Base-by-base conservation (phyloP, 768 basidiomycete genomes). In the Boletus sensibilis region DNA sequence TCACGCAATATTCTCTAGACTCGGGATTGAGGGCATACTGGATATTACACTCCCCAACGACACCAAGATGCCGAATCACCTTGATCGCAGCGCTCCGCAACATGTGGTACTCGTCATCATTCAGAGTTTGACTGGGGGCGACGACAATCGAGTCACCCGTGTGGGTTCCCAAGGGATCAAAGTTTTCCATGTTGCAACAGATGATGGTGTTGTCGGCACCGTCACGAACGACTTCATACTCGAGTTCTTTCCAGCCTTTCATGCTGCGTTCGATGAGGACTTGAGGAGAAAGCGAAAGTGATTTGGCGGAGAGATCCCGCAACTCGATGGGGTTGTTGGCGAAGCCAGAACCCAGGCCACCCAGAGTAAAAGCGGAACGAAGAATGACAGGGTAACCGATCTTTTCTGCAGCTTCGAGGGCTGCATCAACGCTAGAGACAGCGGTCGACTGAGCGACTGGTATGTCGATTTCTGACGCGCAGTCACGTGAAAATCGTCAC, bases 241-340 rank as follows among this genome's bases (percentile, higher is more conserved):
- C 97, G 60, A 98, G 82, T 76, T 99, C 97, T 72, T 99, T 99
- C 97, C 97, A 99, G 31, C 97, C 97, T 75, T 98, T 98, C 88
- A 99, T 91, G 64, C 90, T 92, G 48, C 94, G 90, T 76, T 98
- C 97, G 60, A 99, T 94, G 54, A 99, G 82, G 42, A 98, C 92
- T 72, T 98, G 97, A 45, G 97, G 96, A 62, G 88, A 90, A 29
- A 98, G 80, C 68, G 86, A 87, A 51, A 99, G 83, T 68, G 88
- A 84, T 74, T 92, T 96, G 23, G 97, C 95, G 41, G 94, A 84
- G 23, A 99, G 79, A 73, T 99, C 95, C 55, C 94, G 88, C 53
- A 99, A 77, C 78, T 99, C 97, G 59, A 97, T 91, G 13, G 92
- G 80, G 71, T 98, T 85, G 68, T 96, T 86, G 46, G 97, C 97